Evolutionary conservation across 2,329 filamentous ascomycete genomes (phyloP).

Genomic region (Aspergillus candidus): DNA sequence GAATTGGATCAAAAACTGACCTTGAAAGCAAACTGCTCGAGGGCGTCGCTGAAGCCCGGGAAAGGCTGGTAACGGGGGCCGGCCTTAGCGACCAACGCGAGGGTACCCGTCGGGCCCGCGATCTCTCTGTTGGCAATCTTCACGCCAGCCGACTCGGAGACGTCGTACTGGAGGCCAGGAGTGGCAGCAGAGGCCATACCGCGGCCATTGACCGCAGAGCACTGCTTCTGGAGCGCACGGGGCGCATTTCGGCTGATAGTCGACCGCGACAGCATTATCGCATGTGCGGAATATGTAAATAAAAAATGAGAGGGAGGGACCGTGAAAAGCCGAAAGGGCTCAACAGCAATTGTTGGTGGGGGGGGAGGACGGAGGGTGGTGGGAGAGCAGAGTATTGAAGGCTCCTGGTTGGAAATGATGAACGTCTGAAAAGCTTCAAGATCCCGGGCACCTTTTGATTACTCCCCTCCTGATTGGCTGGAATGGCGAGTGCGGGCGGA

Average conservation of each 20-base stretch:
- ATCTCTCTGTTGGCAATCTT: constrained; percentile 90
- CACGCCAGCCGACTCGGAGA: constrained; percentile 76
- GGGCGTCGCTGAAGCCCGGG: constrained; percentile 80
- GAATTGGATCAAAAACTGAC: constrained; percentile 43
- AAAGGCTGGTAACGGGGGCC: constrained; percentile 87
- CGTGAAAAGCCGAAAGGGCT: constrained; percentile 32
- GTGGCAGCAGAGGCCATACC: constrained; percentile 60
- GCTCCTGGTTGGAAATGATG: constrained; percentile 24
- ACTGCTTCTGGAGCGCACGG: constrained; percentile 55
- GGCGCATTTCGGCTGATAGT: constrained; percentile 59
- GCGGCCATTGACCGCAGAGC: constrained; percentile 52
- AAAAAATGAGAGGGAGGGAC: constrained; percentile 41
- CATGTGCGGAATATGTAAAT: constrained; percentile 49
- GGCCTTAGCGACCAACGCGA: constrained; percentile 88
- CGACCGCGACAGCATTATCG: constrained; percentile 63
- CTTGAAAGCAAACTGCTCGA: constrained; percentile 98
- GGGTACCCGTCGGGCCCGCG: constrained; percentile 78
- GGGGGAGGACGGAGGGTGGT: constrained; percentile 20
- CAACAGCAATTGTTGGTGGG: constrained; percentile 30
- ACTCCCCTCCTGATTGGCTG: constrained; percentile 34
- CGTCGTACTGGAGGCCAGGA: constrained; percentile 80
- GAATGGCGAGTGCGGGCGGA: constrained; percentile 34
- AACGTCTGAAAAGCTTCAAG: constrained; percentile 38
- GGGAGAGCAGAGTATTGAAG: constrained; percentile 19
- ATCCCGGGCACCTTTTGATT: constrained; percentile 34